A percentile compares a stretch with the other conserved stretches of the same genome.
These are phyloP conservation scores for Przewalskia tangutica DNA, from an alignment of 257 asterid species.

Conservation along the genomic window DNA sequence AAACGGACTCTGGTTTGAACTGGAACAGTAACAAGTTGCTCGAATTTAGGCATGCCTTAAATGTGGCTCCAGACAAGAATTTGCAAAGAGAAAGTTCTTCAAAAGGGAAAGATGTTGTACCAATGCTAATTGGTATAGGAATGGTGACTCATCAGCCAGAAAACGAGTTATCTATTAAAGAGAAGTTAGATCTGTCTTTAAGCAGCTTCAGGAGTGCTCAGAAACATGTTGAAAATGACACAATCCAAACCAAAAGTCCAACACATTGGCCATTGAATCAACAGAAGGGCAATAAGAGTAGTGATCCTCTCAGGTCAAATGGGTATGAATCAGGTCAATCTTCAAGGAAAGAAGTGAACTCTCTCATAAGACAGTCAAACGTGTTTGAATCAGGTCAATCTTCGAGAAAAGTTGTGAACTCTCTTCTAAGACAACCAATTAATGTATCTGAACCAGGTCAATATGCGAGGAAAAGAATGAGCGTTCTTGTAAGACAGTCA, in stretches of 20 bases:
- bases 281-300: background rate
- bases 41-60: constrained; percentile 19
- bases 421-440: background rate
- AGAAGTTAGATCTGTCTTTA: constrained; percentile 44
- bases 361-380: background rate
- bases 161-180: constrained; percentile 8
- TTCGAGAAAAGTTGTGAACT: background rate
- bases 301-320: background rate
- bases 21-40: constrained; percentile 18
- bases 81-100: constrained; percentile 9
- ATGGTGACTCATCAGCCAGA: background rate
- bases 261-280: background rate
- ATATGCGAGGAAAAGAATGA: background rate
- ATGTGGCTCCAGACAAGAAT: constrained; percentile 14
- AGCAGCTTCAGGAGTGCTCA: constrained; percentile 16
- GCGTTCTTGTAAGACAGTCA: too few species aligned
- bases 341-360: background rate
- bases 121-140: background rate
- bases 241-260: background rate
- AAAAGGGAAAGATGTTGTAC: background rate
- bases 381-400: background rate
- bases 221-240: constrained; percentile 11
- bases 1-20: constrained; percentile 9
- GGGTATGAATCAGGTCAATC: background rate
- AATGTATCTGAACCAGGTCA: background rate